Percentiles rank a stretch among this genome's conserved stretches.
Evolutionary conservation across 1,139 yeast species (phyloP).

Genomic region (Taphrina deformans): DNA sequence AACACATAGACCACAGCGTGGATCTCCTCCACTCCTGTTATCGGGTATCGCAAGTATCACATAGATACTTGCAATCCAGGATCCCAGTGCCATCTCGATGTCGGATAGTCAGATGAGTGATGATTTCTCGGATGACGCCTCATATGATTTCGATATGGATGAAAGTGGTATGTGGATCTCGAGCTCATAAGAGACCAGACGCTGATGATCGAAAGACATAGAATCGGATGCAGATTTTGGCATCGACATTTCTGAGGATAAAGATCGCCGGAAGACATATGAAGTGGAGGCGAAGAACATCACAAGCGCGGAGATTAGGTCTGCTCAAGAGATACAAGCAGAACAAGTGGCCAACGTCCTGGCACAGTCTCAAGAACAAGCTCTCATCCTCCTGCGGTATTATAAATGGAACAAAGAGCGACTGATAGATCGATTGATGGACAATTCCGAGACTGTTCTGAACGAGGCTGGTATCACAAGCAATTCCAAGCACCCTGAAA

Average conservation of each 20-base stretch:
- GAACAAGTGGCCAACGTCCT: conserved; percentile 46
- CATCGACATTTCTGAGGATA: conserved; percentile 41
- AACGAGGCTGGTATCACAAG: conserved; percentile 54
- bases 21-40: too few species aligned
- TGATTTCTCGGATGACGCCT: conserved; percentile 15
- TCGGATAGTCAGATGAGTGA: conserved; percentile 28
- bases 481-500: conserved; percentile 39
- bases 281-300: conserved; percentile 43
- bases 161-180: conserved; percentile 3
- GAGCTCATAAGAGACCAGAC: not conserved
- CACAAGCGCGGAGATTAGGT: conserved; percentile 43
- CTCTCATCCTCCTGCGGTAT: conserved; percentile 58
- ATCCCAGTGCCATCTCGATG: conserved; percentile 10
- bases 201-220: conserved; percentile 3
- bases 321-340: conserved; percentile 41
- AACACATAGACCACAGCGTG: too few species aligned
- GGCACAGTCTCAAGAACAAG: conserved; percentile 48
- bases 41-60: too few species aligned
- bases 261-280: conserved; percentile 39
- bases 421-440: conserved; percentile 67
- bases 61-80: too few species aligned
- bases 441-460: conserved; percentile 52
- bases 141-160: conserved; percentile 24
- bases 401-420: conserved; percentile 75
- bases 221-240: conserved; percentile 41